Base-by-base conservation (phyloP, 2,329 filamentous ascomycete species). In the Eutypa lata region DNA sequence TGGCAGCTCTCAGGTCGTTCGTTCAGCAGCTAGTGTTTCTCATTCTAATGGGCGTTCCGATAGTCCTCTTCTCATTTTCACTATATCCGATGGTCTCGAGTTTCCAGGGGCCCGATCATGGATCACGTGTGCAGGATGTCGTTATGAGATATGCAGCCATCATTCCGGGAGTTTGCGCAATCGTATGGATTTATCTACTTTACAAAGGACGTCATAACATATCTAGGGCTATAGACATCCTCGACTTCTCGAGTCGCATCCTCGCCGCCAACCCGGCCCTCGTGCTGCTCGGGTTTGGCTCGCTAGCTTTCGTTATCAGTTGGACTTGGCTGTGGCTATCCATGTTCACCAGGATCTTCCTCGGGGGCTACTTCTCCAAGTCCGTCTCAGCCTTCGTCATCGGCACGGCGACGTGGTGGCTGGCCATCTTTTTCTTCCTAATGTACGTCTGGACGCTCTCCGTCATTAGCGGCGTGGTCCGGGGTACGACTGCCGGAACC, bases 301-400 rank as follows among this genome's bases (percentile, higher is more conserved):
- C 88, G 21, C 80, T 97, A 14, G 81, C 76, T 7, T 76, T 86
- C 24, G 88, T 96, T 43, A 89, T 97, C 10, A 75, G 84, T 14
- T 97, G 92, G 88, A 97, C 92, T 0, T 99, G 94, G 94, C 71
- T 89, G 7, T 99, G 94, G 94, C 84, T 97, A 61, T 86, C 86
- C 62, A 97, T 99, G 91, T 97, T 99, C 71, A 93, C 92, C 7
- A 83, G 91, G 44, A 87, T 97, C 53, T 99, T 99, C 70, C 84
- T 97, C 54, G 91, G 90, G n/a, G 94, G 94, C 0, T 89, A 92
- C 69, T 85, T 93, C 59, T 84, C 86, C 16, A 83, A 81, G 55
- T 75, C 68, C 19, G 75, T 86, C 28, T 75, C 78, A 0, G 69
- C 71, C 42, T 97, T 95, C 71, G 82, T 96, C 64, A 91, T 97